Evolutionary conservation across 73 alveolate species (phyloP).

Genomic region (Stentor roeselii): DNA sequence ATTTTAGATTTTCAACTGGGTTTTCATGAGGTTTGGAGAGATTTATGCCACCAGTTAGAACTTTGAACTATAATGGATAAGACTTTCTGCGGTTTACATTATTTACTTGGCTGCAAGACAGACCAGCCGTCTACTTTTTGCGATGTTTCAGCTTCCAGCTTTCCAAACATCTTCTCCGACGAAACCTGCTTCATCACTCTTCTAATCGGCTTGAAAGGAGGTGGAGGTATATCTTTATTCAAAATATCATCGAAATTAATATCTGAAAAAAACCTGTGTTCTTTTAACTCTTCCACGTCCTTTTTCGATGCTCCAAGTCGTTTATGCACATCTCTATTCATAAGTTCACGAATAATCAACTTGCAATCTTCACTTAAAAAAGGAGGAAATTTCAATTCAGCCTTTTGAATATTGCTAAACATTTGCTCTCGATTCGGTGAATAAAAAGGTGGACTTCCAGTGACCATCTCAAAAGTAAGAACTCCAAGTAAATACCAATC

Average conservation of each 20-base stretch:
- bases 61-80: neutral
- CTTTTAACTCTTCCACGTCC: neutral
- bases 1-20: neutral
- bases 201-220: neutral
- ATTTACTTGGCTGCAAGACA: neutral
- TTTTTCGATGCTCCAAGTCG: neutral
- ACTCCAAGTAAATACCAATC: conserved; percentile 48
- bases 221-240: neutral
- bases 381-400: neutral
- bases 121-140: neutral
- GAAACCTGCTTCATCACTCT: neutral
- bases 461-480: conserved; percentile 42
- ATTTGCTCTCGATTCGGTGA: conserved; percentile 31
- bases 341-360: too few relatives aligned
- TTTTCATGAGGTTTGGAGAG: neutral
- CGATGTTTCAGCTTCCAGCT: neutral
- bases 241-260: neutral
- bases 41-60: too few relatives aligned
- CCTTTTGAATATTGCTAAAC: conserved; percentile 25
- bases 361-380: neutral
- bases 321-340: neutral
- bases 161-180: neutral
- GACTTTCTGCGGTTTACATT: neutral
- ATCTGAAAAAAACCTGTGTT: neutral
- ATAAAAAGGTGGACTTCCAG: conserved; percentile 46